These are phyloP conservation scores for Pterula multifida DNA, from an alignment of 1,284 basidiomycete genomes.

Conservation along the genomic window DNA sequence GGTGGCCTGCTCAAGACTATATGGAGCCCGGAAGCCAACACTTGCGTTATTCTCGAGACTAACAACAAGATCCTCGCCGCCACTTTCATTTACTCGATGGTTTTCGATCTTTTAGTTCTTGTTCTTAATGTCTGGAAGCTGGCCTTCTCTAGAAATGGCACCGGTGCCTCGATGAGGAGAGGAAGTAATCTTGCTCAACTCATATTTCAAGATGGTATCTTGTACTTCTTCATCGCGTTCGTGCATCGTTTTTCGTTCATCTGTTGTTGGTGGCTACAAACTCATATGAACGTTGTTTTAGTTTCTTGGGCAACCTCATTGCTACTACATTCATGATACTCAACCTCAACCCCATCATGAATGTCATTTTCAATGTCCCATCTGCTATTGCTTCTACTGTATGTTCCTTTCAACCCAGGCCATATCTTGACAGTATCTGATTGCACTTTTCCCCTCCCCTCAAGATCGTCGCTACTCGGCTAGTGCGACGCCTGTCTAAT, in stretches of 20 bases:
- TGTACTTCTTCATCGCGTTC: constrained; percentile 66
- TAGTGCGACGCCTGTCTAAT: not conserved
- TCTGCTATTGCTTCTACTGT: constrained; percentile 57
- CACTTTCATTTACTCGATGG: constrained; percentile 63
- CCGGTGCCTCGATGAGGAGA: constrained; percentile 10
- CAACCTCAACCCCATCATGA: constrained; percentile 61
- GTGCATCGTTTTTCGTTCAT: constrained; percentile 16
- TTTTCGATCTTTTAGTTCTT: constrained; percentile 56
- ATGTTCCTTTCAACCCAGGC: constrained; percentile 13
- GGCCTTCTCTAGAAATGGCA: constrained; percentile 16
- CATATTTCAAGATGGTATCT: constrained; percentile 59
- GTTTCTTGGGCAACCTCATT: constrained; percentile 52
- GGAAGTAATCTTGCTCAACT: constrained; percentile 39
- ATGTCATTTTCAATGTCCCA: constrained; percentile 62
- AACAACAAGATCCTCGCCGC: constrained; percentile 46
- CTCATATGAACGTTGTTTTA: constrained; percentile 15
- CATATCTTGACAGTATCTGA: not conserved
- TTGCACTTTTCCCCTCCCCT: not conserved
- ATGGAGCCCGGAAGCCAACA: constrained; percentile 29
- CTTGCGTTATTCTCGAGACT: constrained; percentile 45
- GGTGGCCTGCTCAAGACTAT: constrained; percentile 44
- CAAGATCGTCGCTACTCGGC: constrained; percentile 1
- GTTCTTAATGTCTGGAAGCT: constrained; percentile 52
- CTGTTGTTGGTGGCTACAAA: constrained; percentile 3
- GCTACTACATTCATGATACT: constrained; percentile 57